These are phyloP conservation scores for Cyclotella atomus DNA, from an alignment of 108 stramenopile genomes.

Conservation along the genomic window DNA sequence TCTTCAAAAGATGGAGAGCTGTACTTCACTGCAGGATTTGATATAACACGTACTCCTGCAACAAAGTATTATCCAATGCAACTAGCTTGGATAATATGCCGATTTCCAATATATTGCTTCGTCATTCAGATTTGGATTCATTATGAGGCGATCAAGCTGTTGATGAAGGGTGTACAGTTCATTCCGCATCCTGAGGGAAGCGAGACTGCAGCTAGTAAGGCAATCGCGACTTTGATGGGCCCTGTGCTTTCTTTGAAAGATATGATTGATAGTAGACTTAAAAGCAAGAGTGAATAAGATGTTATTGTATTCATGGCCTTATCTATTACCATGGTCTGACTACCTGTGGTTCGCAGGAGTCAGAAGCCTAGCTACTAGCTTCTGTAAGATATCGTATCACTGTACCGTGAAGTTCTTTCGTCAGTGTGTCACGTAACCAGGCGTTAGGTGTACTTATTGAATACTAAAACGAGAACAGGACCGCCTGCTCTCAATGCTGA, in stretches of 20 bases:
- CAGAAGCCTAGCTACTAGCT: background rate
- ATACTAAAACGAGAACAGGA: too few relatives aligned
- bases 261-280: slow-evolving; percentile 14
- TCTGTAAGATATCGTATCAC: too few relatives aligned
- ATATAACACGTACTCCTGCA: slow-evolving; percentile 26
- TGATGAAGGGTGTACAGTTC: slow-evolving; percentile 77
- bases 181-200: slow-evolving; percentile 81
- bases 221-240: slow-evolving; percentile 65
- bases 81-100: slow-evolving; percentile 56
- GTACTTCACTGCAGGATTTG: slow-evolving; percentile 57
- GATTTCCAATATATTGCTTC: slow-evolving; percentile 77
- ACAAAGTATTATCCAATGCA: slow-evolving; percentile 42
- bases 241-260: slow-evolving; percentile 71
- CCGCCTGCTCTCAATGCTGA: too few relatives aligned
- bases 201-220: slow-evolving; percentile 67
- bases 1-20: slow-evolving; percentile 5
- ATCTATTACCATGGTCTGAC: too few relatives aligned
- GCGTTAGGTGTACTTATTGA: too few relatives aligned
- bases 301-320: too few relatives aligned
- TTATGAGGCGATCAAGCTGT: slow-evolving; percentile 75
- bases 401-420: too few relatives aligned
- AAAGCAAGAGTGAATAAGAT: slow-evolving; percentile 4
- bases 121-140: slow-evolving; percentile 92
- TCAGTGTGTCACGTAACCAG: too few relatives aligned
- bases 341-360: too few relatives aligned